Evolutionary conservation across 2,329 filamentous ascomycete species (phyloP).

Genomic region (Pezicula rhizophila): DNA sequence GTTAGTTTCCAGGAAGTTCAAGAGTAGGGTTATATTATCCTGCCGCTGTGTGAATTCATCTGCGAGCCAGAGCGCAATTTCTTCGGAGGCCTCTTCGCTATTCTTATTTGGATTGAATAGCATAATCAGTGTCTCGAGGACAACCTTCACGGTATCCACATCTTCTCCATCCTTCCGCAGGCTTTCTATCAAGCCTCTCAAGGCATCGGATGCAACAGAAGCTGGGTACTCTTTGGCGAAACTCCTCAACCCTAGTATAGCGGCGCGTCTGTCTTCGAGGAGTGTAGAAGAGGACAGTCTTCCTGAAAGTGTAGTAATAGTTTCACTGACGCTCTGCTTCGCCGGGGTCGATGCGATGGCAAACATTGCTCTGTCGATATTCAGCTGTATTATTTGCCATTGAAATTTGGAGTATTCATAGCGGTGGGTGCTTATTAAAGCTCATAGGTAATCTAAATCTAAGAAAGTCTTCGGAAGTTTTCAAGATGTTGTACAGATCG

Average conservation of each 20-base stretch:
- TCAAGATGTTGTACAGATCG: too few relatives aligned
- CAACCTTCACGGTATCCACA: slow-evolving; percentile 91
- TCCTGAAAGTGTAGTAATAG: slow-evolving; percentile 82
- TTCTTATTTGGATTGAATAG: slow-evolving; percentile 69
- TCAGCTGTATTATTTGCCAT: slow-evolving; percentile 11
- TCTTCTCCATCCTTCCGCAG: slow-evolving; percentile 86
- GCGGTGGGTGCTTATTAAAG: background rate
- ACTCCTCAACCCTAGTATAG: slow-evolving; percentile 86
- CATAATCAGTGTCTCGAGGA: slow-evolving; percentile 91
- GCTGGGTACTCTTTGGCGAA: slow-evolving; percentile 96
- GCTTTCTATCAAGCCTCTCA: slow-evolving; percentile 80
- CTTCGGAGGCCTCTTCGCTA: slow-evolving; percentile 89
- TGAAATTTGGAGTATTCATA: slow-evolving; percentile 2
- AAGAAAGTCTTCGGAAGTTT: too few relatives aligned
- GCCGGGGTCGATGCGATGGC: slow-evolving; percentile 70
- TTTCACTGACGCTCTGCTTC: slow-evolving; percentile 93
- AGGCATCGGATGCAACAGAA: slow-evolving; percentile 87
- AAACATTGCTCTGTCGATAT: slow-evolving; percentile 43
- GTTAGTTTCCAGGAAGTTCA: slow-evolving; percentile 79
- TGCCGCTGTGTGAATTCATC: slow-evolving; percentile 97
- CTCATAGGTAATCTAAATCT: too few relatives aligned
- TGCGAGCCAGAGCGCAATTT: slow-evolving; percentile 91
- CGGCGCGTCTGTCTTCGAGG: slow-evolving; percentile 87
- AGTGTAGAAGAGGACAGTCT: slow-evolving; percentile 85
- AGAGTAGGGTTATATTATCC: slow-evolving; percentile 88